Evolutionary conservation across 345 rosid genomes (phyloP).

Genomic region (Eutrema japonicum): DNA sequence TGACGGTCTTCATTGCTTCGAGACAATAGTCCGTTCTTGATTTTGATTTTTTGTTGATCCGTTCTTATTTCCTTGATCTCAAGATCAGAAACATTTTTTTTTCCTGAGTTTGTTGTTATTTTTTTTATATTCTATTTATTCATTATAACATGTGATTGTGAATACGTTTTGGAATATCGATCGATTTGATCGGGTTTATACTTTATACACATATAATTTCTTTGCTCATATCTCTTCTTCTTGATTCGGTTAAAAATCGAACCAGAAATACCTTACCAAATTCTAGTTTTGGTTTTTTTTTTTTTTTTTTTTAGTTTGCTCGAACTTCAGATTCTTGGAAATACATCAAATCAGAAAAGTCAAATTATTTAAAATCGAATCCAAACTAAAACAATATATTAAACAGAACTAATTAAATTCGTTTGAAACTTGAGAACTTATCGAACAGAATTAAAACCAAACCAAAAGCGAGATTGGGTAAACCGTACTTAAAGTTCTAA

Average conservation of each 20-base stretch:
- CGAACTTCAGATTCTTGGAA: not conserved
- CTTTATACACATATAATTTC: not conserved
- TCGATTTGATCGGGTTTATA: constrained; percentile 10
- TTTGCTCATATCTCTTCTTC: not conserved
- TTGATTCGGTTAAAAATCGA: constrained; percentile 5
- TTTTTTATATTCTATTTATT: constrained; percentile 29
- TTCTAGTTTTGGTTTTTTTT: not conserved
- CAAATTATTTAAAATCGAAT: not conserved
- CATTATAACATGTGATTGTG: constrained; percentile 30
- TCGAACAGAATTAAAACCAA: no score
- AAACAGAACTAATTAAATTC: no score
- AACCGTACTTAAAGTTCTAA: no score
- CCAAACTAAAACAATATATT: not conserved
- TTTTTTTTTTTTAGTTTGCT: not conserved
- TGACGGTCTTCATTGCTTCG: constrained; percentile 75
- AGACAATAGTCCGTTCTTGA: constrained; percentile 56
- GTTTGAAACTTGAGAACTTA: no score
- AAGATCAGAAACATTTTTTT: constrained; percentile 18
- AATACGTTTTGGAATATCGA: constrained; percentile 22
- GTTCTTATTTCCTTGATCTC: constrained; percentile 16
- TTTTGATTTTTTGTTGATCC: not conserved
- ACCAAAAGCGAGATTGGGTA: no score
- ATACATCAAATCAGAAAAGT: not conserved
- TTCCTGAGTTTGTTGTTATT: constrained; percentile 6
- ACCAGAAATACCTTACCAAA: not conserved